Evolutionary conservation across 352 stramenopile species (phyloP), one percentile per base, ranked within the genome.

Genomic region (Pilasporangium apinafurcum): DNA sequence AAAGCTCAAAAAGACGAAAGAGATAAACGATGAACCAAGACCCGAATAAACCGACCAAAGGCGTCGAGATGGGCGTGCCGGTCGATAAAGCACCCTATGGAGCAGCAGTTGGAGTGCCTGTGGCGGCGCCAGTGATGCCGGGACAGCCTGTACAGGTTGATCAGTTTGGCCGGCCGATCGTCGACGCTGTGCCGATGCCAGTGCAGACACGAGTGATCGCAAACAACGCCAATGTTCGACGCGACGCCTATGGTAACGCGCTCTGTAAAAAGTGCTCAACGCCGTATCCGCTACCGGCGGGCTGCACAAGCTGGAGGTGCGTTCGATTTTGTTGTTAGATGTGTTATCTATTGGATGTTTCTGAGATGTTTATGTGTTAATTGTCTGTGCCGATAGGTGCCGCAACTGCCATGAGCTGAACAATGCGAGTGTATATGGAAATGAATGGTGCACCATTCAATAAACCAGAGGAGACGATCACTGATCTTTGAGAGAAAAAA

Each of bases 391-490:
- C n/a, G 14, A 13, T 33, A 67, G 74, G 41, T 90, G 78, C 56
- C 74, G 74, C 37, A 76, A 57, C 32, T 90, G 78, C 42, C 67
- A 72, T 14, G 63, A 87, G 28, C 58, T 90, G 21, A 90, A 90
- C 55, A 90, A 87, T 41, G 78, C 78, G 25, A 90, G 78, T 41
- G 53, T 81, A 17, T 86, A 85, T 46, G 77, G 77, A 43, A 64
- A 83, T 44, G 78, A 90, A 45, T 88, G 76, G 53, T 85, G 72
- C 66, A 68, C 33, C 18, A 74, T 87, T n/a, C n/a, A n/a, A n/a
- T n/a, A n/a, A n/a, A n/a, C n/a, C n/a, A n/a, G n/a, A n/a, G n/a
- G n/a, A n/a, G n/a, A n/a, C n/a, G n/a, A n/a, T n/a, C n/a, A n/a
- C n/a, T n/a, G n/a, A n/a, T n/a, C n/a, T n/a, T n/a, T n/a, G n/a